Conservation (phyloP, 164 flowering plant species). For the Vitis rupestris region DNA sequence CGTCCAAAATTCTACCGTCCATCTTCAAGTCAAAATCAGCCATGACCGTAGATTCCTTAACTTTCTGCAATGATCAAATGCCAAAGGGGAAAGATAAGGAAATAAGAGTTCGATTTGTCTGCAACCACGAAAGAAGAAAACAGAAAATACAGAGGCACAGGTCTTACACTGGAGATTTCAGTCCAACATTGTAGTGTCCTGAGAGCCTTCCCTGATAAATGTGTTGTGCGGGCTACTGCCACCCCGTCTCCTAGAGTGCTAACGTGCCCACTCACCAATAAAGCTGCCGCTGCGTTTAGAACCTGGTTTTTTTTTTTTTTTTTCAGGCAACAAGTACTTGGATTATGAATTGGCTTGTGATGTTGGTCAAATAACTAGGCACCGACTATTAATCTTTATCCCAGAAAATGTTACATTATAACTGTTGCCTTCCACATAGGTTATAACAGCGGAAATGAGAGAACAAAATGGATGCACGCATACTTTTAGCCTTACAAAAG, state of each 20-base stretch:
- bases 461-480: no score
- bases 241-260: background rate
- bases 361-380: no score
- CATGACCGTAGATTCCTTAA: background rate
- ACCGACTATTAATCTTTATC: no score
- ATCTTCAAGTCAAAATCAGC: background rate
- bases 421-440: no score
- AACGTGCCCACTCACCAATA: conserved; percentile 1
- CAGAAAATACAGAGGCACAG: background rate
- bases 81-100: background rate
- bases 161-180: background rate
- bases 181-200: background rate
- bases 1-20: background rate
- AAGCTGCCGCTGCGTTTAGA: background rate
- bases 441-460: no score
- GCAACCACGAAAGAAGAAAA: background rate
- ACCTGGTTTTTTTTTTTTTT: background rate
- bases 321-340: no score
- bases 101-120: background rate
- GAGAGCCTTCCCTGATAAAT: background rate
- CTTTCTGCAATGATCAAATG: background rate
- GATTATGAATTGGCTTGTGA: no score
- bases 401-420: no score
- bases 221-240: background rate
- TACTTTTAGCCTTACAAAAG: no score